These are phyloP conservation scores for Physcia stellaris DNA, from an alignment of 495 filamentous ascomycete species.

Conservation along the genomic window DNA sequence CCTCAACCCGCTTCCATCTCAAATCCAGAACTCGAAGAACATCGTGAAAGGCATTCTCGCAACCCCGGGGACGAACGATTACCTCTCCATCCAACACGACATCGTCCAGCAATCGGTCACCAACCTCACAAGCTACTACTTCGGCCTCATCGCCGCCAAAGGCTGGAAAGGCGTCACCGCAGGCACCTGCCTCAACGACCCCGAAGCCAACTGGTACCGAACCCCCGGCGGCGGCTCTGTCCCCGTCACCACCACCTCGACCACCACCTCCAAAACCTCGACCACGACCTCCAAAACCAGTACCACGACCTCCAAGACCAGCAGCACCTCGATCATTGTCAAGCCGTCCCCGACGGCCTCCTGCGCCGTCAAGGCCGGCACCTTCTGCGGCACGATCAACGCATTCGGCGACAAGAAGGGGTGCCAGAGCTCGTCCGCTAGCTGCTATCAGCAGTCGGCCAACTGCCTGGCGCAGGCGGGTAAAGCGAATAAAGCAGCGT, in stretches of 20 bases:
- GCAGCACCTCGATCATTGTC: neutral
- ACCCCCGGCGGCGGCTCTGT: slow-evolving; percentile 5
- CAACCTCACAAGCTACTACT: slow-evolving; percentile 63
- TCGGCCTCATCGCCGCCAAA: slow-evolving; percentile 37
- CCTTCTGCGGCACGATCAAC: slow-evolving; percentile 3
- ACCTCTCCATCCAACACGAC: slow-evolving; percentile 45
- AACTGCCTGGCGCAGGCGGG: slow-evolving; percentile 1
- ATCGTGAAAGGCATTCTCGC: slow-evolving; percentile 19
- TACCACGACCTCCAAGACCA: neutral
- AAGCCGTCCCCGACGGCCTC: neutral
- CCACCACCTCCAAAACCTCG: neutral
- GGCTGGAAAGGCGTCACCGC: slow-evolving; percentile 52
- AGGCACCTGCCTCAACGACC: slow-evolving; percentile 61
- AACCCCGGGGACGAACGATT: slow-evolving; percentile 14
- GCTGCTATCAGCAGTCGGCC: neutral
- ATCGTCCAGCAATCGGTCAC: slow-evolving; percentile 64
- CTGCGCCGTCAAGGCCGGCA: slow-evolving; percentile 7
- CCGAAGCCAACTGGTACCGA: slow-evolving; percentile 57
- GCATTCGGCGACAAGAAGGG: neutral
- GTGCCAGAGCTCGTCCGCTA: neutral
- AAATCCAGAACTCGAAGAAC: slow-evolving; percentile 60
- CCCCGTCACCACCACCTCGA: neutral
- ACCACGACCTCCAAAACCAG: slow-evolving; percentile 1
- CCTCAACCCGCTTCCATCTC: slow-evolving; percentile 39
- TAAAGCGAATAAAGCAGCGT: neutral